A percentile compares a stretch with the other conserved stretches of the same genome.
These are phyloP conservation scores for Podosphaera leucotricha DNA, from an alignment of 2,329 filamentous ascomycete genomes.

Conservation along the genomic window DNA sequence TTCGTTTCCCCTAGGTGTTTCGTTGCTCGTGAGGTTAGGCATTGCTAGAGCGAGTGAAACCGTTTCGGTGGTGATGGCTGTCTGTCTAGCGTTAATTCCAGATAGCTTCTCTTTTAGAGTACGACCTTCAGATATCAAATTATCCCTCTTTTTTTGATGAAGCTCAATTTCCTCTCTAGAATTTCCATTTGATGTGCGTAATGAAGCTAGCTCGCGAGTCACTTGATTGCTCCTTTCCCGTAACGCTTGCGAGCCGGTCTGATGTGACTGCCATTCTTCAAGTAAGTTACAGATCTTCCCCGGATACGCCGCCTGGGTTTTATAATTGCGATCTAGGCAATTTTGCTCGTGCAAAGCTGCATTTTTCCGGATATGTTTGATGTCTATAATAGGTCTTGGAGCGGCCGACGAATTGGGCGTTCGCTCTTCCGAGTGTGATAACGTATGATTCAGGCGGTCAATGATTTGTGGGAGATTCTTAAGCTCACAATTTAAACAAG, in stretches of 20 bases:
- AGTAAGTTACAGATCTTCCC: conserved; percentile 31
- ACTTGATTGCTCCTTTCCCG: conserved; percentile 44
- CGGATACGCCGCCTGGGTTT: conserved; percentile 27
- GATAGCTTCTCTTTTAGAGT: conserved; percentile 37
- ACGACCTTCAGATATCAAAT: conserved; percentile 39
- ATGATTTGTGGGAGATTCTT: background rate
- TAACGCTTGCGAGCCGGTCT: conserved; percentile 33
- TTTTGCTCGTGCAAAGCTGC: conserved; percentile 60
- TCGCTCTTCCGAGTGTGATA: conserved; percentile 6
- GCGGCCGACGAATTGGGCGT: conserved; percentile 49
- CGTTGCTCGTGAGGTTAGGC: conserved; percentile 61
- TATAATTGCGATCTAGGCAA: conserved; percentile 69
- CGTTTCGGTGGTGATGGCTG: conserved; percentile 38
- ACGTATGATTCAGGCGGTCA: conserved; percentile 3
- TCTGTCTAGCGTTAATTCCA: conserved; percentile 36
- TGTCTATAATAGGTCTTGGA: conserved; percentile 57
- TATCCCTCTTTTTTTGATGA: conserved; percentile 20
- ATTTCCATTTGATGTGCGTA: conserved; percentile 20
- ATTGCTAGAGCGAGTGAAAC: conserved; percentile 50
- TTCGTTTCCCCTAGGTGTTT: conserved; percentile 48
- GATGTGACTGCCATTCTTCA: conserved; percentile 33
- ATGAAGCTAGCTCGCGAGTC: conserved; percentile 31
- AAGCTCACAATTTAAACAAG: background rate
- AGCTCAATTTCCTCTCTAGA: conserved; percentile 8
- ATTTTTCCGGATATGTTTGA: conserved; percentile 77